These are phyloP conservation scores for Myochromella boudieri DNA, from an alignment of 768 basidiomycete genomes.

Conservation along the genomic window DNA sequence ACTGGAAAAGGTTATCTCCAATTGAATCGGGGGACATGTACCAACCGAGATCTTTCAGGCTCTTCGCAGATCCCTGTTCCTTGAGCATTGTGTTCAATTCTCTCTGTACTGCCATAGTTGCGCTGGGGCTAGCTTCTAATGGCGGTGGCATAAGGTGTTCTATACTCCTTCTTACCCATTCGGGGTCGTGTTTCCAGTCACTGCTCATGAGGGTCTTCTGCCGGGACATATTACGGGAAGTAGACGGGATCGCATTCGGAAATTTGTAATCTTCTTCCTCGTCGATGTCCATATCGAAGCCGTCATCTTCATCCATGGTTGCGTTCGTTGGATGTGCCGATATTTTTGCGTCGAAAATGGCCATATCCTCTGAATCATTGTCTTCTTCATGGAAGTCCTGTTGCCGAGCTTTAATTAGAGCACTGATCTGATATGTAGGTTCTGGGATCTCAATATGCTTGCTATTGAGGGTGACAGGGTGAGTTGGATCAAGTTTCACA, in stretches of 20 bases:
- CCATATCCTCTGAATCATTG: slow-evolving; percentile 49
- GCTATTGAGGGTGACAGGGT: slow-evolving; percentile 39
- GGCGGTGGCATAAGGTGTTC: slow-evolving; percentile 61
- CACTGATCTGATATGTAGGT: slow-evolving; percentile 52
- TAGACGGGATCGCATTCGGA: slow-evolving; percentile 14
- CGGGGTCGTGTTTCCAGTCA: slow-evolving; percentile 56
- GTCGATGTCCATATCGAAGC: slow-evolving; percentile 47
- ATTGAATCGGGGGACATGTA: slow-evolving; percentile 67
- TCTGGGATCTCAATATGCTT: slow-evolving; percentile 53
- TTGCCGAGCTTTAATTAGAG: slow-evolving; percentile 40
- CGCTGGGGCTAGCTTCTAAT: slow-evolving; percentile 48
- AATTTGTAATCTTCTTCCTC: slow-evolving; percentile 30
- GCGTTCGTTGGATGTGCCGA: slow-evolving; percentile 17
- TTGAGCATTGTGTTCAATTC: slow-evolving; percentile 63
- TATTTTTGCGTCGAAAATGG: slow-evolving; percentile 14
- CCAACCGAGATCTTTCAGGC: slow-evolving; percentile 64
- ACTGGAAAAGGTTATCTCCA: slow-evolving; percentile 68
- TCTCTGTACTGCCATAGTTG: slow-evolving; percentile 56
- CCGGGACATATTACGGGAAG: slow-evolving; percentile 17
- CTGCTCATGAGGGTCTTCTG: slow-evolving; percentile 24
- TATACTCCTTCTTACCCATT: slow-evolving; percentile 45
- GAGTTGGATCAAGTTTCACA: slow-evolving; percentile 48
- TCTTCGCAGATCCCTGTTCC: slow-evolving; percentile 48
- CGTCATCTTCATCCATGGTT: slow-evolving; percentile 35
- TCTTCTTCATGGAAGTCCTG: slow-evolving; percentile 41